A percentile compares a stretch with the other conserved stretches of the same genome.
These are phyloP conservation scores for Penicillium olsonii DNA, from an alignment of 2,329 filamentous ascomycete species.

Conservation along the genomic window DNA sequence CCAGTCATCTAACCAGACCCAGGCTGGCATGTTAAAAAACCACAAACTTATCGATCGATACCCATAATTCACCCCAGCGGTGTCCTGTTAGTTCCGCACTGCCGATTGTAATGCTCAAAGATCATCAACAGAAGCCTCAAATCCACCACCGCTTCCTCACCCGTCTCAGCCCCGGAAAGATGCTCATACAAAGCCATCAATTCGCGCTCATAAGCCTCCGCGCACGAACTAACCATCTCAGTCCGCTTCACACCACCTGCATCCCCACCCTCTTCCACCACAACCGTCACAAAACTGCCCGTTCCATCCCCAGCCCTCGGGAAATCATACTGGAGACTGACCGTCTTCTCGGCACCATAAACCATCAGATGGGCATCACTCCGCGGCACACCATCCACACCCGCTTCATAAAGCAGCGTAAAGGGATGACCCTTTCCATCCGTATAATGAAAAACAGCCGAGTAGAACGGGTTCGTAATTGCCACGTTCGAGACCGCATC, in stretches of 20 bases:
- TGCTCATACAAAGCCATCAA: slow-evolving; percentile 40
- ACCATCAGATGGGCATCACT: slow-evolving; percentile 45
- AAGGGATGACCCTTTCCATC: slow-evolving; percentile 40
- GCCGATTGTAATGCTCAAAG: slow-evolving; percentile 39
- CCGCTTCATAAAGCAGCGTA: slow-evolving; percentile 59
- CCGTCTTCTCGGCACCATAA: slow-evolving; percentile 56
- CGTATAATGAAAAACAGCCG: slow-evolving; percentile 38
- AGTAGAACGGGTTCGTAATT: slow-evolving; percentile 46
- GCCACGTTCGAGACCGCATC: slow-evolving; percentile 49
- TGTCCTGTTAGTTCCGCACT: slow-evolving; percentile 38
- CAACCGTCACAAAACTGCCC: slow-evolving; percentile 53
- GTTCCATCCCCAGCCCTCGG: slow-evolving; percentile 53
- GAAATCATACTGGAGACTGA: slow-evolving; percentile 58
- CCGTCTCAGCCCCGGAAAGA: slow-evolving; percentile 30
- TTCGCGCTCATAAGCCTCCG: slow-evolving; percentile 41
- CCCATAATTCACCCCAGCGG: slow-evolving; percentile 28
- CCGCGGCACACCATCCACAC: slow-evolving; percentile 54
- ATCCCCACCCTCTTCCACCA: slow-evolving; percentile 31
- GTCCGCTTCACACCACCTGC: slow-evolving; percentile 19
- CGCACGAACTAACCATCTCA: slow-evolving; percentile 35
- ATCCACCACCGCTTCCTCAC: slow-evolving; percentile 39
- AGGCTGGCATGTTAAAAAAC: background rate
- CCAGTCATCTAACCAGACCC: slow-evolving; percentile 5
- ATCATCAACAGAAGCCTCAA: slow-evolving; percentile 37
- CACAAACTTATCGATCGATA: background rate